Percentiles rank a stretch among this genome's conserved stretches.
Evolutionary conservation across 768 basidiomycete genomes (phyloP).

Genomic region (Termitomyces sp.): DNA sequence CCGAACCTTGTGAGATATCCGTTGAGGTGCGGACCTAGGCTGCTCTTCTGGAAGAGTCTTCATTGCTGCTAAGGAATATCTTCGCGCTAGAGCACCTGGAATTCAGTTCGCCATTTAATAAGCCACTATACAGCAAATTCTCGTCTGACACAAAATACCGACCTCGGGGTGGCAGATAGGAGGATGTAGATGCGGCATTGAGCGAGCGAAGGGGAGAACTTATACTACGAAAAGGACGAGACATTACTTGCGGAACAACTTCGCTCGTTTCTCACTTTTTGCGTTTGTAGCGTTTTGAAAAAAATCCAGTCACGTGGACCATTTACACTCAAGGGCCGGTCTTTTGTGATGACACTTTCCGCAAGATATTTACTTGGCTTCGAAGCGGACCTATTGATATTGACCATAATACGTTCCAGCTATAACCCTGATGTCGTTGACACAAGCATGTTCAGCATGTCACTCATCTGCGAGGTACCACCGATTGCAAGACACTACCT

Average conservation of each 20-base stretch:
- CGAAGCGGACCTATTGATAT: not conserved
- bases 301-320: not conserved
- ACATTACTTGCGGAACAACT: conserved; percentile 16
- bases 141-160: conserved; percentile 4
- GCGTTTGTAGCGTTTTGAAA: not conserved
- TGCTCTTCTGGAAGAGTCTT: conserved; percentile 15
- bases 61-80: conserved; percentile 22
- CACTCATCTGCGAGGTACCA: not conserved
- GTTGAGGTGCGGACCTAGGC: conserved; percentile 10
- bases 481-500: not conserved
- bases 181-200: conserved; percentile 6
- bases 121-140: conserved; percentile 5
- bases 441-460: not conserved
- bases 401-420: not conserved
- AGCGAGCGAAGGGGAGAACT: conserved; percentile 18
- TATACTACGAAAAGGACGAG: conserved; percentile 22
- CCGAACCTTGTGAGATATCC: conserved; percentile 3
- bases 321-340: not conserved
- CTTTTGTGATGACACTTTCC: not conserved
- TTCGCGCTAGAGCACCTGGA: conserved; percentile 14
- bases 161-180: conserved; percentile 13
- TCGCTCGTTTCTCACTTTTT: conserved; percentile 7
- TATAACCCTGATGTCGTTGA: not conserved
- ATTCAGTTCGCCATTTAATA: not conserved
- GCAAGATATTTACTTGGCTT: not conserved